Percentiles rank a stretch among this genome's conserved stretches.
phyloP scores from a whole-genome alignment of 2,329 filamentous ascomycete species.

The Thyridium curvatum region DNA sequence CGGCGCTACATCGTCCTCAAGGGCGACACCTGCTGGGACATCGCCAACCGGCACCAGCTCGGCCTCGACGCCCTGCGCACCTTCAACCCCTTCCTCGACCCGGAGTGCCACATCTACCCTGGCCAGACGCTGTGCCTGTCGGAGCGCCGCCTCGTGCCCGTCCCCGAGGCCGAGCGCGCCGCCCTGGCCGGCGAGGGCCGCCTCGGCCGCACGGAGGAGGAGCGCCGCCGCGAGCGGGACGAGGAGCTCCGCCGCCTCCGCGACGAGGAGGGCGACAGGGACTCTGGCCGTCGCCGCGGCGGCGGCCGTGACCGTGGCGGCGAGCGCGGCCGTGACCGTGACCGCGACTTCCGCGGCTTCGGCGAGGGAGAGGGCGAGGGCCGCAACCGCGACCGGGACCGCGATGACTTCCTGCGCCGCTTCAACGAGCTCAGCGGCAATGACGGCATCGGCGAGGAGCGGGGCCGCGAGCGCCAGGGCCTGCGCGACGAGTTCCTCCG shows the following conservation, averaged over 20 bases:
- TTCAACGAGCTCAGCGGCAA: no score
- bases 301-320: constrained; percentile 29
- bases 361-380: constrained; percentile 1
- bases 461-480: constrained; percentile 30
- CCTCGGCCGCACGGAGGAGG: constrained; percentile 12
- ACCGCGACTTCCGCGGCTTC: constrained; percentile 27
- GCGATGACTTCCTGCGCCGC: neutral
- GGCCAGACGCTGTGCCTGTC: no score
- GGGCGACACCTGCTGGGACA: no score
- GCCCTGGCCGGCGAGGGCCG: no score
- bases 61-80: no score
- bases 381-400: neutral
- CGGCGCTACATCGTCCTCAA: no score
- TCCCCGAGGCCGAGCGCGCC: no score
- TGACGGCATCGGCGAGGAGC: constrained; percentile 27
- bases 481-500: constrained; percentile 12
- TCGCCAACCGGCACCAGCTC: no score
- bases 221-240: constrained; percentile 16
- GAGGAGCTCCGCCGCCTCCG: constrained; percentile 13
- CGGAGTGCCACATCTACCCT: no score
- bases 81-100: no score
- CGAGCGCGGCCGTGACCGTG: constrained; percentile 33
- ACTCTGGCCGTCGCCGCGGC: constrained; percentile 30
- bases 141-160: no score
- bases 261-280: constrained; percentile 30